These are phyloP conservation scores for Teunomyces cretensis DNA, from an alignment of 805 yeast genomes.

Conservation along the genomic window DNA sequence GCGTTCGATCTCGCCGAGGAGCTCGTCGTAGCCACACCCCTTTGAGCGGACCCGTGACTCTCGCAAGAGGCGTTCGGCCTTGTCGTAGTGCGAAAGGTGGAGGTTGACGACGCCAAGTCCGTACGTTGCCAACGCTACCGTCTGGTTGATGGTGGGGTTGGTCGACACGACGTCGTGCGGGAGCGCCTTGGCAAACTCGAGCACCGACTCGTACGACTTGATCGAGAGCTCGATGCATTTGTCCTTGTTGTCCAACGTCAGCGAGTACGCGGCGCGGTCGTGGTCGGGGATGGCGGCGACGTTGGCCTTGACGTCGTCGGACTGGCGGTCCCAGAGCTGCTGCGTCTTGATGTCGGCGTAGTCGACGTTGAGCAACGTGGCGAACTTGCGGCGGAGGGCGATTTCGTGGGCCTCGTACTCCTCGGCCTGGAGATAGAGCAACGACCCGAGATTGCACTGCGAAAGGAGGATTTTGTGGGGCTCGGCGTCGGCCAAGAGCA, in stretches of 20 bases:
- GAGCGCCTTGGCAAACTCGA: slow-evolving; percentile 30
- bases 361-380: slow-evolving; percentile 26
- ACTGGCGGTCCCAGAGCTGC: slow-evolving; percentile 5
- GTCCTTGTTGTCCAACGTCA: slow-evolving; percentile 17
- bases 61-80: slow-evolving; percentile 60
- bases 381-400: slow-evolving; percentile 21
- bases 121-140: slow-evolving; percentile 77
- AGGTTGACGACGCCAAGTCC: slow-evolving; percentile 79
- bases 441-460: slow-evolving; percentile 68
- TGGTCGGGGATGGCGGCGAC: slow-evolving; percentile 16
- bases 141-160: slow-evolving; percentile 48
- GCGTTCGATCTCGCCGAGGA: slow-evolving; percentile 61
- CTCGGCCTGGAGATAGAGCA: slow-evolving; percentile 67
- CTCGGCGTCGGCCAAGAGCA: slow-evolving; percentile 69
- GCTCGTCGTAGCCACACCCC: slow-evolving; percentile 61
- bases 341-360: slow-evolving; percentile 15
- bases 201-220: slow-evolving; percentile 36
- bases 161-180: slow-evolving; percentile 23
- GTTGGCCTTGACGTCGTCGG: slow-evolving; percentile 2
- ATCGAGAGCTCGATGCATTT: slow-evolving; percentile 29
- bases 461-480: slow-evolving; percentile 63
- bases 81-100: slow-evolving; percentile 54
- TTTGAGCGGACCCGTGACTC: slow-evolving; percentile 72
- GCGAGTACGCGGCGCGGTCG: slow-evolving; percentile 25
- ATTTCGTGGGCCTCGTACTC: slow-evolving; percentile 53